These are phyloP conservation scores for Backusella luteola DNA, from an alignment of 192 early-diverging fungal species.

Conservation along the genomic window DNA sequence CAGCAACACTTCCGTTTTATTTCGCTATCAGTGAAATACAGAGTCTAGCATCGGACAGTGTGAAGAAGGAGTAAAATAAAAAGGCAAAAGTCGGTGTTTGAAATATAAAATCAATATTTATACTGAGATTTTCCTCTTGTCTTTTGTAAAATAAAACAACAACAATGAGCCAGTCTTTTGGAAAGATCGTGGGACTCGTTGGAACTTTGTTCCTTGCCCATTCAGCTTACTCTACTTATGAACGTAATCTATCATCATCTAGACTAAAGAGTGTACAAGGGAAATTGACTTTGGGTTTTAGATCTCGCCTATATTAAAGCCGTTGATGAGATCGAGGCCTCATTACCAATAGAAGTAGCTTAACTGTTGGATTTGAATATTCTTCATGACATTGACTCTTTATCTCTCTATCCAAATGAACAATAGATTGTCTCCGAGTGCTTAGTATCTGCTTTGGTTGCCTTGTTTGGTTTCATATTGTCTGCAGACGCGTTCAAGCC, in stretches of 20 bases:
- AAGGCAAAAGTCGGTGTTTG: background rate
- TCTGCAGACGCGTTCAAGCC: slow-evolving; percentile 54
- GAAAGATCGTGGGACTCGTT: slow-evolving; percentile 24
- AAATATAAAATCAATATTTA: too few relatives aligned
- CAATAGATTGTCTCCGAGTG: slow-evolving; percentile 49
- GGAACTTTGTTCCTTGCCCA: slow-evolving; percentile 46
- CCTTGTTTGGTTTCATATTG: slow-evolving; percentile 48
- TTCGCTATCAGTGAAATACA: slow-evolving; percentile 22
- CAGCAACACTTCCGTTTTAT: slow-evolving; percentile 28
- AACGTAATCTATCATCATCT: slow-evolving; percentile 34
- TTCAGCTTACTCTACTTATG: slow-evolving; percentile 55
- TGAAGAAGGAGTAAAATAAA: background rate
- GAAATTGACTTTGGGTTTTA: slow-evolving; percentile 10
- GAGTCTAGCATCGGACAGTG: background rate
- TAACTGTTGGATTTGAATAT: background rate
- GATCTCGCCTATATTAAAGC: slow-evolving; percentile 57
- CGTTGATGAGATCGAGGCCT: slow-evolving; percentile 39
- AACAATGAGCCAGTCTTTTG: slow-evolving; percentile 8
- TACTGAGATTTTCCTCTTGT: background rate
- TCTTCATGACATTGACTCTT: background rate
- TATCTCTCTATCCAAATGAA: background rate
- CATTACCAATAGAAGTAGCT: slow-evolving; percentile 47
- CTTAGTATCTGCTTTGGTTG: slow-evolving; percentile 44
- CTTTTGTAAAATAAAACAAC: background rate
- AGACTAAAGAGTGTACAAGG: background rate